Evolutionary conservation across 805 yeast species (phyloP), one percentile per base, ranked within the genome.

Genomic region (Teunomyces pallodes): DNA sequence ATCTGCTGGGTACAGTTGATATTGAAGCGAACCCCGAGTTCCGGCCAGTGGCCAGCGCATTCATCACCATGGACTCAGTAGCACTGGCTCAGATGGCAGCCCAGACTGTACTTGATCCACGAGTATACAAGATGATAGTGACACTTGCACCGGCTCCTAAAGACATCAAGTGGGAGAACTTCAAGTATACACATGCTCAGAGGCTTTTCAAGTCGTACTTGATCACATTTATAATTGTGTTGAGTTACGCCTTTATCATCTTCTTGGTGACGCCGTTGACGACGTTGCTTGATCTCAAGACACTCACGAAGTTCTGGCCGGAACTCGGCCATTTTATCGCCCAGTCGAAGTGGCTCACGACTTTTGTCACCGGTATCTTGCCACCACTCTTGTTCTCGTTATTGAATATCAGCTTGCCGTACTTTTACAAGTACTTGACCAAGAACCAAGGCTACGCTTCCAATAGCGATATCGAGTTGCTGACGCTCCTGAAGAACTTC

Each of bases 311-410:
- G 54, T 63, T 80, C 48, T 81, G 84, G 83, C 85, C 85, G 3
- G 78, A 74, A 7, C 69, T 81, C 35, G 86, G 85, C 0, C 71
- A 76, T n/a, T 64, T 75, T 42, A 73, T 82, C 43, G 57, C 77
- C 35, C 67, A 74, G 42, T 80, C 82, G 28, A 75, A 77, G 42
- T 72, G 78, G 74, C 58, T 77, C 26, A 73, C 82, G 24, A 77
- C 83, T 0, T 65, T 80, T 43, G 83, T 82, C 17, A 80, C 85
- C 4, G 86, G 86, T 67, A 72, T 82, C 47, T 66, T 82, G 57
- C 86, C 86, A 10, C 83, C 86, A 9, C 73, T 80, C 48, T 74
- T 82, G 47, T 82, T 81, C 64, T 74, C 84, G 3, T 54, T 80
- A 47, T 70, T 82, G 57, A 81, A 80, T 57, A 67, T 79, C 27